Evolutionary conservation across 1,284 basidiomycete species (phyloP).

Genomic region (Mycena citricolor): DNA sequence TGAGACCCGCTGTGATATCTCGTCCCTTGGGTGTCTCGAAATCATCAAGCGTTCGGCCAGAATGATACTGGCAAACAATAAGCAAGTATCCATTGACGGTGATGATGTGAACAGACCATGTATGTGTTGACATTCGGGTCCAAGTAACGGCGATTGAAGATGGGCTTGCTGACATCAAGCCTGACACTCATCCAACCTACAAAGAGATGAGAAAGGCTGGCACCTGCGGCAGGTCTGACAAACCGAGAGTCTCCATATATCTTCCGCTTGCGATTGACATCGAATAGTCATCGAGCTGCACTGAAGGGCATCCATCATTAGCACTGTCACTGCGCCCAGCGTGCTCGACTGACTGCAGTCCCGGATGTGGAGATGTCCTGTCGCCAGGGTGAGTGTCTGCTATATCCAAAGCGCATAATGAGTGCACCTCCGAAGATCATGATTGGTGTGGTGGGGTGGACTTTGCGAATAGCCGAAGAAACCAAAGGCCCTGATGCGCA

Average conservation of each 20-base stretch:
- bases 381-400: neutral
- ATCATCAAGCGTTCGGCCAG: slow-evolving; percentile 38
- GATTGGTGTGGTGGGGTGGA: slow-evolving; percentile 75
- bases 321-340: neutral
- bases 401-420: neutral
- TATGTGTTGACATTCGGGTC: slow-evolving; percentile 76
- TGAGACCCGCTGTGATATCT: slow-evolving; percentile 55
- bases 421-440: slow-evolving; percentile 65
- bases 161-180: slow-evolving; percentile 39
- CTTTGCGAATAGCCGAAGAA: slow-evolving; percentile 69
- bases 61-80: slow-evolving; percentile 55
- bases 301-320: slow-evolving; percentile 26
- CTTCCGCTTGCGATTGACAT: slow-evolving; percentile 80
- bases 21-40: slow-evolving; percentile 60
- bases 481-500: slow-evolving; percentile 59
- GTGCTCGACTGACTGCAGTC: slow-evolving; percentile 57
- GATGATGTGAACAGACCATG: slow-evolving; percentile 46
- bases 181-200: slow-evolving; percentile 56
- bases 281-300: slow-evolving; percentile 60
- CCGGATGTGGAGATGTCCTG: slow-evolving; percentile 71
- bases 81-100: too few species aligned
- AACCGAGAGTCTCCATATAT: slow-evolving; percentile 86
- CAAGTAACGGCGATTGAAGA: slow-evolving; percentile 69
- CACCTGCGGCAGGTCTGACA: slow-evolving; percentile 13
- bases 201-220: too few species aligned